A percentile compares a stretch with the other conserved stretches of the same genome.
Evolutionary conservation across 768 basidiomycete species (phyloP).

Genomic region (Mycena rosella): DNA sequence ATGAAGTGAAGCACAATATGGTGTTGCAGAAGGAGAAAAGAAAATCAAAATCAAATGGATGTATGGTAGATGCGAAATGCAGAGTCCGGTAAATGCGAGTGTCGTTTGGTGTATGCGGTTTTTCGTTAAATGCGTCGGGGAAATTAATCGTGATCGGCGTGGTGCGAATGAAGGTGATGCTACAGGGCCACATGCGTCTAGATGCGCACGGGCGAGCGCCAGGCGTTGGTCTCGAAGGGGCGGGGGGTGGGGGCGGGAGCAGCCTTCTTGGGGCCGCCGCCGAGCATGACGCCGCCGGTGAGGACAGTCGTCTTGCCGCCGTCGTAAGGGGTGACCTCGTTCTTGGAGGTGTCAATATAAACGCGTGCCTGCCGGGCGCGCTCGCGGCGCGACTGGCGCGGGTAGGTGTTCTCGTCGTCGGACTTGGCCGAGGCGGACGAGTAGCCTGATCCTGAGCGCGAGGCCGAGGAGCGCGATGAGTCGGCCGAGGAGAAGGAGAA

Average conservation of each 20-base stretch:
- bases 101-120: constrained; percentile 22
- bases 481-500: constrained; percentile 69
- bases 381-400: constrained; percentile 76
- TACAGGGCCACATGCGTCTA: constrained; percentile 43
- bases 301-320: constrained; percentile 91
- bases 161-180: constrained; percentile 21
- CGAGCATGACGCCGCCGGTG: constrained; percentile 91
- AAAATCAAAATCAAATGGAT: neutral
- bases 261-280: constrained; percentile 57
- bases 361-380: constrained; percentile 76
- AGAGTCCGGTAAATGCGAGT: too few relatives aligned
- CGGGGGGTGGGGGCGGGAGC: too few relatives aligned
- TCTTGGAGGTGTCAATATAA: constrained; percentile 81
- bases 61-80: constrained; percentile 16
- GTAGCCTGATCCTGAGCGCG: constrained; percentile 55
- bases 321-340: constrained; percentile 86
- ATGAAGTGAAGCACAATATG: constrained; percentile 24
- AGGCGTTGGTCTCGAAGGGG: constrained; percentile 54
- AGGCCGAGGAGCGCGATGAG: constrained; percentile 60
- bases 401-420: constrained; percentile 42
- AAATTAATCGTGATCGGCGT: constrained; percentile 35
- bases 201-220: constrained; percentile 67
- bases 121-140: constrained; percentile 16
- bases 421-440: constrained; percentile 42
- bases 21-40: neutral